These are phyloP conservation scores for Bipolaris cookei DNA, from an alignment of 2,329 filamentous ascomycete genomes.

Conservation along the genomic window DNA sequence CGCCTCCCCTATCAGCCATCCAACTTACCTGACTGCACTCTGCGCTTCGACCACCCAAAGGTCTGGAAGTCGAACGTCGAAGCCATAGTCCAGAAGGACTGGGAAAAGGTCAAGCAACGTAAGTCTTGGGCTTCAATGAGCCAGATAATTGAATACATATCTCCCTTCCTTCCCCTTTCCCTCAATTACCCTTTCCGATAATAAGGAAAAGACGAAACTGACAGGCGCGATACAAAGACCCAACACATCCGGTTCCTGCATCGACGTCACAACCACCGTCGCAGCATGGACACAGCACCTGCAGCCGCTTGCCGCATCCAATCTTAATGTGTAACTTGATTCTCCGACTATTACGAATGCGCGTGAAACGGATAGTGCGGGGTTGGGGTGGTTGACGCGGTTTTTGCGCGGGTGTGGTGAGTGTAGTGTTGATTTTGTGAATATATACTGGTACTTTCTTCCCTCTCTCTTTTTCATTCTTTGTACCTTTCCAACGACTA, in stretches of 20 bases:
- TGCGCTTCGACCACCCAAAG: slow-evolving; percentile 18
- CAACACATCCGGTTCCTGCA: slow-evolving; percentile 33
- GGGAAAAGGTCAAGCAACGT: slow-evolving; percentile 13
- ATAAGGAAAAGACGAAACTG: no score
- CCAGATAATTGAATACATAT: slow-evolving; percentile 41
- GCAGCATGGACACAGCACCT: slow-evolving; percentile 28
- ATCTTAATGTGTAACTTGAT: slow-evolving; percentile 35
- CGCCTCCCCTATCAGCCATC: background rate
- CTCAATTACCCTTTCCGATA: no score
- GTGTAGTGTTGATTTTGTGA: slow-evolving; percentile 46
- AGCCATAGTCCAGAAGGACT: slow-evolving; percentile 6
- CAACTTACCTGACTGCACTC: background rate
- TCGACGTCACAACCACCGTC: slow-evolving; percentile 22
- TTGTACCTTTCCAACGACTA: background rate
- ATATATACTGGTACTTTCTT: slow-evolving; percentile 39
- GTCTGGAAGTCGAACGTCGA: slow-evolving; percentile 29
- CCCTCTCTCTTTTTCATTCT: background rate
- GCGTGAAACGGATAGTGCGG: slow-evolving; percentile 12
- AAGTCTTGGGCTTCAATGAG: slow-evolving; percentile 45
- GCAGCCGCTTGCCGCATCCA: slow-evolving; percentile 23
- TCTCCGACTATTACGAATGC: slow-evolving; percentile 44
- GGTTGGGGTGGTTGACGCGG: slow-evolving; percentile 31
- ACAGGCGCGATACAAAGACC: background rate
- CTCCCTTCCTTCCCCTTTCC: no score
- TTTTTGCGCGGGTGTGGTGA: slow-evolving; percentile 39